Percentiles rank a stretch among this genome's conserved stretches.
Conservation (phyloP, 129 eudicot genomes). For the Helianthus annuus region HanXRQr2.0-SUNRISE NC_035448.2:14487437-14487936, state of each 20-base stretch:
- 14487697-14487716: slow-evolving; percentile 51
- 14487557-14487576: slow-evolving; percentile 90
- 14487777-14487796: slow-evolving; percentile 50
- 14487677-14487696: slow-evolving; percentile 49
- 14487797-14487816: slow-evolving; percentile 46
- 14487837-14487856: slow-evolving; percentile 15
- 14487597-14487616: slow-evolving; percentile 66
- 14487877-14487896: slow-evolving; percentile 49
- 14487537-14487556: slow-evolving; percentile 78
- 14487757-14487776: slow-evolving; percentile 54
- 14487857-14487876: slow-evolving; percentile 63
- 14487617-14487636: slow-evolving; percentile 60
- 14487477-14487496: slow-evolving; percentile 90
- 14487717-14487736: slow-evolving; percentile 53
- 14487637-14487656: slow-evolving; percentile 56
- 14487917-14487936: slow-evolving; percentile 94
- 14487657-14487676: slow-evolving; percentile 52
- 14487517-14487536: slow-evolving; percentile 89
- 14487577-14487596: slow-evolving; percentile 79
- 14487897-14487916: slow-evolving; percentile 37
- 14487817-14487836: slow-evolving; percentile 37
- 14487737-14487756: slow-evolving; percentile 57
- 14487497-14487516: slow-evolving; percentile 98
- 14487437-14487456: slow-evolving; percentile 96
- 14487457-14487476: slow-evolving; percentile 93